Percentiles rank a stretch among this genome's conserved stretches.
These are phyloP conservation scores for carrot (Daucus carota) DNA, from an alignment of 129 eudicot species.

Conservation along the genomic window DNA sequence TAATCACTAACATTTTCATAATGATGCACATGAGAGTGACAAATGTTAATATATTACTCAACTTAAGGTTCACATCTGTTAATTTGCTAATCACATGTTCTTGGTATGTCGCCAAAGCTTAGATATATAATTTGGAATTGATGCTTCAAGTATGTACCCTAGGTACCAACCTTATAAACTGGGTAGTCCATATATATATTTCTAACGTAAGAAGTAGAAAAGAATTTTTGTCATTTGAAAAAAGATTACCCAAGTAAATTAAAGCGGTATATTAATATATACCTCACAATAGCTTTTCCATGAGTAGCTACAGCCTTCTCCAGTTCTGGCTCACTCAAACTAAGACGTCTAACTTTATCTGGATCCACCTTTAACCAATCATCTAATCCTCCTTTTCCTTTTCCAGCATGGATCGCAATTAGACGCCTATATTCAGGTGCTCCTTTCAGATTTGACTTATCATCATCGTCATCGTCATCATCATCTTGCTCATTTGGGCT, in stretches of 20 bases:
- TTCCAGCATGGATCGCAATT: constrained; percentile 91
- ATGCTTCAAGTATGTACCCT: background rate
- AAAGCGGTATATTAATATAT: background rate
- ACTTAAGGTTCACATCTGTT: background rate
- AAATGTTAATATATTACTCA: background rate
- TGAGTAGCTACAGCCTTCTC: constrained; percentile 60
- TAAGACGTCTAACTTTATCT: constrained; percentile 86
- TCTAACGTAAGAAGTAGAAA: background rate
- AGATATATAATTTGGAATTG: background rate
- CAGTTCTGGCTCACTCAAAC: constrained; percentile 78
- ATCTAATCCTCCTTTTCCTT: constrained; percentile 79
- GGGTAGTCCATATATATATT: background rate
- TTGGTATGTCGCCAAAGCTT: background rate
- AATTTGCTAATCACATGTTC: background rate
- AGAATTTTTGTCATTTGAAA: background rate
- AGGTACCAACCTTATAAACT: background rate
- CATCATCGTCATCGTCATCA: constrained; percentile 19
- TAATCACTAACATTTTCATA: background rate
- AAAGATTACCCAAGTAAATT: background rate
- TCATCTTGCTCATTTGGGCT: constrained; percentile 11
- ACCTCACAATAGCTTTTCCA: constrained; percentile 74
- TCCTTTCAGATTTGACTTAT: constrained; percentile 32
- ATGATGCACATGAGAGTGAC: background rate
- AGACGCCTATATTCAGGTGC: constrained; percentile 66
- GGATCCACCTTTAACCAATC: constrained; percentile 72